Base-by-base conservation (phyloP, 768 basidiomycete species). In the Dentipellis sp. region DNA sequence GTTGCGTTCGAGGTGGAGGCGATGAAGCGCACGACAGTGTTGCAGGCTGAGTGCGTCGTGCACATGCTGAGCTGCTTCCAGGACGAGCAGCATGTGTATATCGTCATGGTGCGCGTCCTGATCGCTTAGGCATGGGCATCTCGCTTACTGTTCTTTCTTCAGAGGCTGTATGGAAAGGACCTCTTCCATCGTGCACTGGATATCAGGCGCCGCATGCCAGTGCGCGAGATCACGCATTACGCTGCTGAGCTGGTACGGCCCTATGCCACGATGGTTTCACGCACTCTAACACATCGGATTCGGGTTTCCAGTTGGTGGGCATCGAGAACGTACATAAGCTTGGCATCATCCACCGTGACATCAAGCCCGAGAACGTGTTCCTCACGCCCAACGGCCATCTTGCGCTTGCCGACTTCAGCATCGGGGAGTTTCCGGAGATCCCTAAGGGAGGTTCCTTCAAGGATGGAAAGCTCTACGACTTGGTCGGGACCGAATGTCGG, bases 351-450 rank as follows among this genome's bases (percentile, higher is more conserved):
- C 77, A 79, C 64, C 68, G 75, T 21, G 78, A 80, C 62, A 74
- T 80, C 60, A 79, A 78, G 56, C 77, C 77, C 36, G 72, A 70
- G 60, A 80, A 80, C 63, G 72, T 79, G 39, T 68, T 79, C 36
- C 70, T 80, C 52, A 71, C 69, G 17, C 57, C 62, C 7, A 61
- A 63, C 4, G 70, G 70, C 34, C 68, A 70, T 49, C 65, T 69
- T 50, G 62, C 66, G 36, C 65, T 72, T 19, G 73, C 74, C 4
- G 78, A 80, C 62, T 77, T 78, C 59, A 77, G 78, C 14, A 67
- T 77, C 1, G 62, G 63, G 10, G 56, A 61, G 48, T 54, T 50
- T 16, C 11, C 50, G 6, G 56, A 61, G 48, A 52, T 50, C 19
- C 11, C 50, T 5, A 75, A 75, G 1, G 42, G 42, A 8, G 42